Evolutionary conservation across 2,329 filamentous ascomycete species (phyloP).

Genomic region (Arthroderma uncinatum): DNA sequence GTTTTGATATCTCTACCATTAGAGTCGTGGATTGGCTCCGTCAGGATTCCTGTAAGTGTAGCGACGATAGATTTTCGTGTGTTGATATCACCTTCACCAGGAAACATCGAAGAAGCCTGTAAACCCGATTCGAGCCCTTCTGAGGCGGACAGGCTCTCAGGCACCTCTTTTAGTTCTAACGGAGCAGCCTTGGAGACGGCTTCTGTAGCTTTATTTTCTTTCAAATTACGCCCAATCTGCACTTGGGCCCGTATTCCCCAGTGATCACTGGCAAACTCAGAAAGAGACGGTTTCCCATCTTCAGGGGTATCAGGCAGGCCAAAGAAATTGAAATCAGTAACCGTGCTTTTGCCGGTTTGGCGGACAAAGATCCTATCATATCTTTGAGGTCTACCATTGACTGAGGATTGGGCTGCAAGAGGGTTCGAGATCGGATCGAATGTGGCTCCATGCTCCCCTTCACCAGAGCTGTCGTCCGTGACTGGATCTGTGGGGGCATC

Average conservation of each 20-base stretch:
- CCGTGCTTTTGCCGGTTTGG: slow-evolving; percentile 30
- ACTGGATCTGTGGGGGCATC: slow-evolving; percentile 28
- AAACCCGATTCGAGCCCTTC: slow-evolving; percentile 4
- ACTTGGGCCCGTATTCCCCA: slow-evolving; percentile 16
- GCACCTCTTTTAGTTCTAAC: neutral
- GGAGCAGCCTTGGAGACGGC: neutral
- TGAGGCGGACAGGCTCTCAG: slow-evolving; percentile 1
- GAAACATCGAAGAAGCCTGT: slow-evolving; percentile 2
- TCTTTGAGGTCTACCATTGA: slow-evolving; percentile 49
- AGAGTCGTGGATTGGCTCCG: slow-evolving; percentile 18
- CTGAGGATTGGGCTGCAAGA: slow-evolving; percentile 44
- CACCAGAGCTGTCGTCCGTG: slow-evolving; percentile 28
- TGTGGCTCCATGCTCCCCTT: slow-evolving; percentile 54
- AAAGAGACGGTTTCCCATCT: neutral
- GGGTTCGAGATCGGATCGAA: slow-evolving; percentile 50
- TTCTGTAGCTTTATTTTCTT: neutral
- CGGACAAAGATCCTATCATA: slow-evolving; percentile 53
- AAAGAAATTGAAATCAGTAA: slow-evolving; percentile 47
- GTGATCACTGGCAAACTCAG: slow-evolving; percentile 25
- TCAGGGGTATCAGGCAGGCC: slow-evolving; percentile 33
- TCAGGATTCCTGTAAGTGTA: slow-evolving; percentile 9
- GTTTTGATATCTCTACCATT: slow-evolving; percentile 14
- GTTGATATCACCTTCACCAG: slow-evolving; percentile 6
- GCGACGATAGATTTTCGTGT: slow-evolving; percentile 9
- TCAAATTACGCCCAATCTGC: neutral